Evolutionary conservation across 1,284 basidiomycete genomes (phyloP).

Genomic region (Neolentinus lepideus): DNA sequence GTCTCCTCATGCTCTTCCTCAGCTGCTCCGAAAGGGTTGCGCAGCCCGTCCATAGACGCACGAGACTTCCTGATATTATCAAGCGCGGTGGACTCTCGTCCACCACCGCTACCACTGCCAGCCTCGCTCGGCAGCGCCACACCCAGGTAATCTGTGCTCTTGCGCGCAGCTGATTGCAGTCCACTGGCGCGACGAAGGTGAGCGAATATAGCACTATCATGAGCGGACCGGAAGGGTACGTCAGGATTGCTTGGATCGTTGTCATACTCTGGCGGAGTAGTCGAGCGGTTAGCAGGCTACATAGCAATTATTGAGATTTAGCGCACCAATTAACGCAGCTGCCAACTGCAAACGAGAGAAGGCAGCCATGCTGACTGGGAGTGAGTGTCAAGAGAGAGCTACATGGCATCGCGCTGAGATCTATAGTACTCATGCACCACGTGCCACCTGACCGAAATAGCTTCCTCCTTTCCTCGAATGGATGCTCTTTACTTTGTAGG

Average conservation of each 20-base stretch:
- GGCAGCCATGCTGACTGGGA: constrained; percentile 24
- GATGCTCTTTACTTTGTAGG: background rate
- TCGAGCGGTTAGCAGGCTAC: background rate
- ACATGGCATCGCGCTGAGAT: background rate
- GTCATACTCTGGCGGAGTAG: constrained; percentile 58
- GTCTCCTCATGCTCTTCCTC: constrained; percentile 43
- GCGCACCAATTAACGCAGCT: constrained; percentile 67
- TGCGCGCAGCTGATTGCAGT: constrained; percentile 34
- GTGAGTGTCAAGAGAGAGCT: background rate
- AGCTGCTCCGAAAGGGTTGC: constrained; percentile 64
- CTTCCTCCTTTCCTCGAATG: background rate
- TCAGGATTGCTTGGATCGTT: constrained; percentile 65
- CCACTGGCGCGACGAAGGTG: constrained; percentile 51
- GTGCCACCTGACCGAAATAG: background rate
- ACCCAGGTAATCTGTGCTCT: constrained; percentile 58
- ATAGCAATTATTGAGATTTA: constrained; percentile 3
- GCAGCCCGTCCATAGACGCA: constrained; percentile 52
- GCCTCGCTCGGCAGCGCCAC: constrained; percentile 57
- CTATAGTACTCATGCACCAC: background rate
- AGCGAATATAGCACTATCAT: constrained; percentile 78
- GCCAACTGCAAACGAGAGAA: constrained; percentile 78
- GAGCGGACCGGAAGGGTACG: constrained; percentile 52
- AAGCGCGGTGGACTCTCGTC: constrained; percentile 38
- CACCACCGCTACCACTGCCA: constrained; percentile 29
- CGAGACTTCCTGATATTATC: constrained; percentile 32